Evolutionary conservation across 768 basidiomycete species (phyloP).

Genomic region (Rhizopogon vinicolor): DNA sequence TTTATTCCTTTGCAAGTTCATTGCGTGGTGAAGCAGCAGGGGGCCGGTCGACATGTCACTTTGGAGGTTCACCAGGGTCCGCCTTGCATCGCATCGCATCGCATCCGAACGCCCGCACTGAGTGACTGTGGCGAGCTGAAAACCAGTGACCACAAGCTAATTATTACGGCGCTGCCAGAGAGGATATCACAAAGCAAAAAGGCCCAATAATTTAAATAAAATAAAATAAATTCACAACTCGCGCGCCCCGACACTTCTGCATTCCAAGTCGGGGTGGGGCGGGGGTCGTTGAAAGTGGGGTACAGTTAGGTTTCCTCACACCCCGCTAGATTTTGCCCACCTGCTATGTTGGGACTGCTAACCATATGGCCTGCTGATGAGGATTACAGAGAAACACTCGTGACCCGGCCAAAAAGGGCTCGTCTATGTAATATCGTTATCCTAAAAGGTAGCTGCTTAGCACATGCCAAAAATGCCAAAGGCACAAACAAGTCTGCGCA

Average conservation of each 20-base stretch:
- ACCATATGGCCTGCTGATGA: background rate
- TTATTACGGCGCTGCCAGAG: no score
- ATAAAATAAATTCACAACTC: background rate
- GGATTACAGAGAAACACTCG: background rate
- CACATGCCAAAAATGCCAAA: conserved; percentile 1
- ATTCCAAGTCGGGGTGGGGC: no score
- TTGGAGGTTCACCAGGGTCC: background rate
- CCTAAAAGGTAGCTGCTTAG: background rate
- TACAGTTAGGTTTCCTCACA: background rate
- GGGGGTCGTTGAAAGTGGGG: no score
- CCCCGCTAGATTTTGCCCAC: background rate
- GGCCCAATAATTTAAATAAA: background rate
- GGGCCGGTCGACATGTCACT: background rate
- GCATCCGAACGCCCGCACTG: background rate
- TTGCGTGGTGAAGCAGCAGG: background rate
- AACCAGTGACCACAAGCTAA: no score
- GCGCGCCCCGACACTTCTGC: background rate
- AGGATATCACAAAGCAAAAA: no score
- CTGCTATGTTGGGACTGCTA: background rate
- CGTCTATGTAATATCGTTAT: background rate
- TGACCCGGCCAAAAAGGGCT: background rate
- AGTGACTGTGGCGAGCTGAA: no score
- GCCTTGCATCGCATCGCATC: background rate
- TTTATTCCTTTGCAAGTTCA: conserved; percentile 1
- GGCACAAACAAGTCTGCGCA: background rate